Conservation (phyloP, 768 basidiomycete genomes). For the Plicaturopsis crispa region DNA sequence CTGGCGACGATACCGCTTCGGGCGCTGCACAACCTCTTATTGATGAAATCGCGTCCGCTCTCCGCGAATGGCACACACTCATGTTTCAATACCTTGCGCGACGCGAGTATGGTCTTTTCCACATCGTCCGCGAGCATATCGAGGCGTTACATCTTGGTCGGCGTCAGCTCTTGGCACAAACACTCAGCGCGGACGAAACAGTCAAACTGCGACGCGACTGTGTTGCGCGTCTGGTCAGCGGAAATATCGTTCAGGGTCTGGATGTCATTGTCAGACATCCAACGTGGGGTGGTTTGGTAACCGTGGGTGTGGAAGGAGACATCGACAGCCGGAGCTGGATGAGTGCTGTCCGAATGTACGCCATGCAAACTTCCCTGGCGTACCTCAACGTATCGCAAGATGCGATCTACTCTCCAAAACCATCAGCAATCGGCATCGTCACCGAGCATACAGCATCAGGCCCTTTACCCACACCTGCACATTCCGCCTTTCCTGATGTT, state of each 20-base stretch:
- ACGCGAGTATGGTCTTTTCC: conserved; percentile 86
- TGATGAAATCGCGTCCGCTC: conserved; percentile 93
- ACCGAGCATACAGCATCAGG: conserved; percentile 38
- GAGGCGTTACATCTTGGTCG: conserved; percentile 89
- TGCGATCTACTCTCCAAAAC: conserved; percentile 29
- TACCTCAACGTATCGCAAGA: conserved; percentile 56
- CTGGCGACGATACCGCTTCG: conserved; percentile 86
- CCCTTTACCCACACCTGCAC: conserved; percentile 52
- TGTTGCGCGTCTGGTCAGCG: conserved; percentile 78
- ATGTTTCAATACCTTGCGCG: conserved; percentile 88
- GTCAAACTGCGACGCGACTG: conserved; percentile 76
- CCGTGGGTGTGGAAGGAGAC: conserved; percentile 84
- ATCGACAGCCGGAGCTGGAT: conserved; percentile 79
- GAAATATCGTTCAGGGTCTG: conserved; percentile 86
- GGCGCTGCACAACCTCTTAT: conserved; percentile 84
- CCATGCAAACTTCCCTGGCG: conserved; percentile 79
- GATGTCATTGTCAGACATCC: conserved; percentile 97
- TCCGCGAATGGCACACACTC: conserved; percentile 91
- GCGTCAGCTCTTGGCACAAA: conserved; percentile 82
- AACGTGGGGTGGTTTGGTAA: conserved; percentile 81
- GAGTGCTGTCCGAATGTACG: conserved; percentile 86
- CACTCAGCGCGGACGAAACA: conserved; percentile 83
- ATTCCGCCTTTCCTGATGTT: conserved; percentile 65
- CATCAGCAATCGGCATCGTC: conserved; percentile 31
- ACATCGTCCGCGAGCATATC: conserved; percentile 80